phyloP scores from a whole-genome alignment of 768 basidiomycete genomes.

The Podaxis rugospora region DNA sequence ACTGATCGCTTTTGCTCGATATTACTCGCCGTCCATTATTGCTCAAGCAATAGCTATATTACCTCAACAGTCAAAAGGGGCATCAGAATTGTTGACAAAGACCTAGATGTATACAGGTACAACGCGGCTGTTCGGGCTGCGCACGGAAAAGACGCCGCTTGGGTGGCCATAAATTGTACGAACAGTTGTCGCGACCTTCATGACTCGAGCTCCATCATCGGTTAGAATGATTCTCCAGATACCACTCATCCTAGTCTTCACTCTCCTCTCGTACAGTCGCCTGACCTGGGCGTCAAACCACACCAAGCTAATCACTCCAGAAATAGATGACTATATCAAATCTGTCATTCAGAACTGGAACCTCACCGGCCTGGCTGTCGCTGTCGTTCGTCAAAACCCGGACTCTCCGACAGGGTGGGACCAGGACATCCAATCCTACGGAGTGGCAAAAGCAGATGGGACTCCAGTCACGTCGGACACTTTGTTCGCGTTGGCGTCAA shows the following conservation, averaged over 20 bases:
- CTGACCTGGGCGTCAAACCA: background rate
- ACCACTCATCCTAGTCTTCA: background rate
- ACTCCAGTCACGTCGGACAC: conserved; percentile 34
- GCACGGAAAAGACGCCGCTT: too few species aligned
- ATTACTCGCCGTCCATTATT: too few species aligned
- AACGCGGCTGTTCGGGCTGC: background rate
- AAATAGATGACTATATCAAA: conserved; percentile 19
- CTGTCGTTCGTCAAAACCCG: conserved; percentile 31
- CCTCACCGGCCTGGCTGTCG: conserved; percentile 32
- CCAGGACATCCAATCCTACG: conserved; percentile 33
- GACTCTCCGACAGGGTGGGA: conserved; percentile 25
- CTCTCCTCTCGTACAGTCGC: background rate
- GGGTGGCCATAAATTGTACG: too few species aligned
- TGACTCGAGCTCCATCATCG: too few species aligned
- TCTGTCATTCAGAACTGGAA: conserved; percentile 27
- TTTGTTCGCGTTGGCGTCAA: conserved; percentile 36
- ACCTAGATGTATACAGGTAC: background rate
- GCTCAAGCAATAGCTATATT: too few species aligned
- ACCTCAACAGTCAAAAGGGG: too few species aligned
- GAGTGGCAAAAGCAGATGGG: conserved; percentile 28
- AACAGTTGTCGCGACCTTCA: too few species aligned
- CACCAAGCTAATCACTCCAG: conserved; percentile 16
- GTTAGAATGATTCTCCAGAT: too few species aligned
- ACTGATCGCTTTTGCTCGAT: background rate
- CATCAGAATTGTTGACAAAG: too few species aligned